Conservation (phyloP, 1,284 basidiomycete species). For the Prillingera fragicola region DNA sequence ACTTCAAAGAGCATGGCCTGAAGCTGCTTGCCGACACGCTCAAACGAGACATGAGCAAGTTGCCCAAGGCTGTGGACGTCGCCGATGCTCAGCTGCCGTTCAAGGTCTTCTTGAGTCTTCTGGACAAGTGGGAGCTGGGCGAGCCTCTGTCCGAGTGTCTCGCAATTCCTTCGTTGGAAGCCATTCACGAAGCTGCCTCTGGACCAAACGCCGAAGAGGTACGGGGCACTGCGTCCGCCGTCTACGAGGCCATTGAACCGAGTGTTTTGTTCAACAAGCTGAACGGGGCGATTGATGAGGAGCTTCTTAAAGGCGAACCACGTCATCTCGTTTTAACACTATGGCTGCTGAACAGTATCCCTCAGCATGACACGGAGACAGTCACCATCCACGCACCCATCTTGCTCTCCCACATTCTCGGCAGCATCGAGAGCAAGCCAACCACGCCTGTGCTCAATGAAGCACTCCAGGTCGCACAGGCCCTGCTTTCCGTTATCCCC, state of each 20-base stretch:
- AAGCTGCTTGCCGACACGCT: conserved; percentile 64
- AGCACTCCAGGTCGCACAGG: conserved; percentile 6
- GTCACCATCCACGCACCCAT: conserved; percentile 24
- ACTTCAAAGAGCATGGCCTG: conserved; percentile 64
- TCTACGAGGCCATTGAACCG: conserved; percentile 91
- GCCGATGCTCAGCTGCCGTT: conserved; percentile 72
- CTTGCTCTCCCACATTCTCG: conserved; percentile 20
- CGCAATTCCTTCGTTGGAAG: conserved; percentile 60
- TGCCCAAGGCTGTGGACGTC: conserved; percentile 60
- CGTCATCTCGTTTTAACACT: conserved; percentile 41
- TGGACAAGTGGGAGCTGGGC: conserved; percentile 97
- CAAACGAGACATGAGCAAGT: conserved; percentile 63
- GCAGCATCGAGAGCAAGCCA: conserved; percentile 4
- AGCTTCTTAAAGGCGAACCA: conserved; percentile 31
- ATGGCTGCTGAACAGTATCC: conserved; percentile 49
- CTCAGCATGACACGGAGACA: conserved; percentile 52
- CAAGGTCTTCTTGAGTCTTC: conserved; percentile 87
- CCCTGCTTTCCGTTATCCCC: conserved; percentile 8
- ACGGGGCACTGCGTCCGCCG: conserved; percentile 73
- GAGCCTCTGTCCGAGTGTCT: conserved; percentile 69
- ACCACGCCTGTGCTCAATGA: not conserved
- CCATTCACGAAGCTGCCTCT: conserved; percentile 17
- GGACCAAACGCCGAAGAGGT: conserved; percentile 54
- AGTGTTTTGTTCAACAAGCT: conserved; percentile 78
- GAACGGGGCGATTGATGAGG: conserved; percentile 51